These are phyloP conservation scores for Fomitopsis serialis DNA, from an alignment of 768 basidiomycete species.

Conservation along the genomic window DNA sequence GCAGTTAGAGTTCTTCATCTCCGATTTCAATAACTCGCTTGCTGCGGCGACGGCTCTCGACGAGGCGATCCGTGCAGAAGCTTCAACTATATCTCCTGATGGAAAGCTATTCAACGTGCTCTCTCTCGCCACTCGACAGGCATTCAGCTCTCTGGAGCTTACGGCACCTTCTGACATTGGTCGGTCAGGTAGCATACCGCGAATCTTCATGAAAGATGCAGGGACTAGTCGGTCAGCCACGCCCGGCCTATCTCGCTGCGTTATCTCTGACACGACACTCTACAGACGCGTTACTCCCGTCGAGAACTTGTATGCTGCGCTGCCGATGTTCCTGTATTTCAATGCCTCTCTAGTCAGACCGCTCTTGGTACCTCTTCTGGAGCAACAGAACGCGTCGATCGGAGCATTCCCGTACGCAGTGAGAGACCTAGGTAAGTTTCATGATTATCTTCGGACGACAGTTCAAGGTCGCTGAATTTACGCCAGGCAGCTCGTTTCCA, in stretches of 20 bases:
- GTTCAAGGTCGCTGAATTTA: background rate
- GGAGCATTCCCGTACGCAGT: conserved; percentile 16
- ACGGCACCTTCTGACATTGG: conserved; percentile 12
- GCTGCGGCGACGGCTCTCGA: conserved; percentile 17
- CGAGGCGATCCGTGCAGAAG: conserved; percentile 12
- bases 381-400: conserved; percentile 15
- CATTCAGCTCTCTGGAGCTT: conserved; percentile 19
- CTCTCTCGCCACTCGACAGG: conserved; percentile 21
- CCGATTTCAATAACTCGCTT: conserved; percentile 13
- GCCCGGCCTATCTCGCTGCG: background rate
- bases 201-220: conserved; percentile 8
- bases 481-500: background rate
- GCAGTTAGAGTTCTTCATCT: conserved; percentile 16
- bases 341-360: conserved; percentile 23
- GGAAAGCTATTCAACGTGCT: conserved; percentile 15
- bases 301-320: conserved; percentile 25
- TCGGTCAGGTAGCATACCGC: conserved; percentile 1
- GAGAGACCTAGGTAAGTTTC: conserved; percentile 19
- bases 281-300: conserved; percentile 23
- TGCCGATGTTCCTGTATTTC: conserved; percentile 24
- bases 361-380: conserved; percentile 22
- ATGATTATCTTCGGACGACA: background rate
- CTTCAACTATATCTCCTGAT: conserved; percentile 13
- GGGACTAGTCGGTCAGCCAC: background rate
- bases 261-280: background rate